Conservation (phyloP, 257 asterid genomes). For the Solanum pennellii region DNA sequence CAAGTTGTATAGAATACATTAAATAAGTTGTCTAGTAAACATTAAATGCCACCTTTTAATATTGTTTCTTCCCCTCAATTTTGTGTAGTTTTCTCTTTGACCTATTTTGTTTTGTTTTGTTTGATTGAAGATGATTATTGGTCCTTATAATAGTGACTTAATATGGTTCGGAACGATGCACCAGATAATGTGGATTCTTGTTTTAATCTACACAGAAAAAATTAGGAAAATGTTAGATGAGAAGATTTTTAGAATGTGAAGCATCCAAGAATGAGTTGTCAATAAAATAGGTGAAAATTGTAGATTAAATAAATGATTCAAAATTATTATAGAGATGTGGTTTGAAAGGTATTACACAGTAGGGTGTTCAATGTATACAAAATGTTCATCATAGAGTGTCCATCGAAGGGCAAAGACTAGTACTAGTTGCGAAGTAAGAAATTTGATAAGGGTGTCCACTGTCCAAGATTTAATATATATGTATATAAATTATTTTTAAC, state of each 20-base stretch:
- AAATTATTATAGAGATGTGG: background rate
- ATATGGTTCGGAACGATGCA: background rate
- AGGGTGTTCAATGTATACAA: background rate
- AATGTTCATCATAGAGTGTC: background rate
- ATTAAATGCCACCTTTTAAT: background rate
- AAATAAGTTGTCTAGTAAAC: background rate
- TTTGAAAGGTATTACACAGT: background rate
- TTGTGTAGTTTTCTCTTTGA: background rate
- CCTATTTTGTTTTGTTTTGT: background rate
- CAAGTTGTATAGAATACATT: background rate
- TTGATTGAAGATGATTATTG: background rate
- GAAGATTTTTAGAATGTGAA: background rate
- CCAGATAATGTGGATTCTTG: background rate
- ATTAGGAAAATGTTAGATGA: background rate
- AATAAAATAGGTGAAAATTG: background rate
- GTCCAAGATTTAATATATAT: too few species aligned
- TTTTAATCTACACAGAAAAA: background rate
- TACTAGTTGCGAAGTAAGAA: too few species aligned
- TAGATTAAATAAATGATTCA: too few species aligned
- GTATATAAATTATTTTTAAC: too few species aligned
- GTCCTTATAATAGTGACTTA: background rate
- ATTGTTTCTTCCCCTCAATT: background rate
- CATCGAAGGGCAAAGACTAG: background rate
- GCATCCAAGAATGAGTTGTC: background rate
- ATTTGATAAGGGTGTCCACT: too few species aligned